Evolutionary conservation across 108 stramenopile species (phyloP).

Genomic region (Conticribra weissflogii): DNA sequence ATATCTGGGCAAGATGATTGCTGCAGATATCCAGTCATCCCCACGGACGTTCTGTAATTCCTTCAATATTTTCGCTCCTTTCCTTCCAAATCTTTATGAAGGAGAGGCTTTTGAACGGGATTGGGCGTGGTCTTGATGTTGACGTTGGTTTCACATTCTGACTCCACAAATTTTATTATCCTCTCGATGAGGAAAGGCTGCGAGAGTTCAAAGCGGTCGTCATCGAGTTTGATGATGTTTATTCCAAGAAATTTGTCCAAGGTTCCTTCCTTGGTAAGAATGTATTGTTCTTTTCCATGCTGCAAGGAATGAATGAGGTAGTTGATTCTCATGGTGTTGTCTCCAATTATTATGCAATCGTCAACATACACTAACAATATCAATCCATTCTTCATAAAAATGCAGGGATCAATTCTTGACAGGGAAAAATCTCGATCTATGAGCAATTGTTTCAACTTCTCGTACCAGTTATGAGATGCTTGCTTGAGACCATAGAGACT

Average conservation of each 20-base stretch:
- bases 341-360: slow-evolving; percentile 50
- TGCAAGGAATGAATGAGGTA: slow-evolving; percentile 30
- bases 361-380: slow-evolving; percentile 39
- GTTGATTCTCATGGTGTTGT: slow-evolving; percentile 28
- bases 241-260: slow-evolving; percentile 60
- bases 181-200: slow-evolving; percentile 52
- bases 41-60: slow-evolving; percentile 39
- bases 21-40: too few species aligned
- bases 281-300: slow-evolving; percentile 16
- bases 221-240: slow-evolving; percentile 28
- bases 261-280: slow-evolving; percentile 47
- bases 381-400: neutral
- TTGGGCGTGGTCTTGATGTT: neutral
- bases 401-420: slow-evolving; percentile 17
- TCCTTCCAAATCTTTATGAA: slow-evolving; percentile 12
- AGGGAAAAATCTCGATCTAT: slow-evolving; percentile 4
- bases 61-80: neutral
- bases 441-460: slow-evolving; percentile 6
- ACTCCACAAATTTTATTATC: slow-evolving; percentile 20
- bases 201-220: slow-evolving; percentile 43
- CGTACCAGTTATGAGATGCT: slow-evolving; percentile 25
- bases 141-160: slow-evolving; percentile 6
- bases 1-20: slow-evolving; percentile 57
- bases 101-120: slow-evolving; percentile 14
- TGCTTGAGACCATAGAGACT: slow-evolving; percentile 39